phyloP scores from a whole-genome alignment of 2,329 filamentous ascomycete species.

The Fusarium annulatum region DNA sequence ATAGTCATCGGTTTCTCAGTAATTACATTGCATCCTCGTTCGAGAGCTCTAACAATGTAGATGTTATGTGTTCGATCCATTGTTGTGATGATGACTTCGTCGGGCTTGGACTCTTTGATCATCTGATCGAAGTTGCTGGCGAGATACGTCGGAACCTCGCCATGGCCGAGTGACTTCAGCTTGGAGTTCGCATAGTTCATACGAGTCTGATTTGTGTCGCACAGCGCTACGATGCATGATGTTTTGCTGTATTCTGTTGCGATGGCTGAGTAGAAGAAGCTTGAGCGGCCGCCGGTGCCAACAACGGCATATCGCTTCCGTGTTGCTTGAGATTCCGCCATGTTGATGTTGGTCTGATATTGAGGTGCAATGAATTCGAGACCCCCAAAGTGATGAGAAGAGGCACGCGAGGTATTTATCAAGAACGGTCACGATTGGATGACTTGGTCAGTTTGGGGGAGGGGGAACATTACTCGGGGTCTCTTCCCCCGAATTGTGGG shows the following conservation, averaged over 20 bases:
- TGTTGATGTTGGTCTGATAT: not conserved
- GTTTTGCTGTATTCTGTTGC: constrained; percentile 62
- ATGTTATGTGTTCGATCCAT: constrained; percentile 71
- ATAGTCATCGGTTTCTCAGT: constrained; percentile 75
- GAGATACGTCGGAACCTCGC: constrained; percentile 63
- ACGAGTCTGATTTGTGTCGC: constrained; percentile 70
- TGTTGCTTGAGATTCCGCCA: constrained; percentile 6
- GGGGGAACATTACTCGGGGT: constrained; percentile 15
- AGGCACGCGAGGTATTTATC: constrained; percentile 12
- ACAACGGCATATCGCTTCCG: constrained; percentile 65
- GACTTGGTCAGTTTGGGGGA: not conserved
- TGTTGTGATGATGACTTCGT: constrained; percentile 72
- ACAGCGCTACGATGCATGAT: constrained; percentile 65
- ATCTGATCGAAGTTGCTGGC: constrained; percentile 68
- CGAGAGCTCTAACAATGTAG: constrained; percentile 69
- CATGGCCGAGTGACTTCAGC: constrained; percentile 59
- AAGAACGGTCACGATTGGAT: not conserved
- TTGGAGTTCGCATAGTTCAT: constrained; percentile 66
- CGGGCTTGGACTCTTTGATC: constrained; percentile 65
- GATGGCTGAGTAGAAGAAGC: constrained; percentile 70
- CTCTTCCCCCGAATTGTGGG: constrained; percentile 31
- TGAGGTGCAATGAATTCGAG: not conserved
- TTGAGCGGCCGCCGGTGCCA: constrained; percentile 69
- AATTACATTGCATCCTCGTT: constrained; percentile 69
- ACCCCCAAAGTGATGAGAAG: not conserved